A percentile compares a stretch with the other conserved stretches of the same genome.
phyloP scores from a whole-genome alignment of 2,329 filamentous ascomycete genomes.

The Aplosporella prunicola region DNA sequence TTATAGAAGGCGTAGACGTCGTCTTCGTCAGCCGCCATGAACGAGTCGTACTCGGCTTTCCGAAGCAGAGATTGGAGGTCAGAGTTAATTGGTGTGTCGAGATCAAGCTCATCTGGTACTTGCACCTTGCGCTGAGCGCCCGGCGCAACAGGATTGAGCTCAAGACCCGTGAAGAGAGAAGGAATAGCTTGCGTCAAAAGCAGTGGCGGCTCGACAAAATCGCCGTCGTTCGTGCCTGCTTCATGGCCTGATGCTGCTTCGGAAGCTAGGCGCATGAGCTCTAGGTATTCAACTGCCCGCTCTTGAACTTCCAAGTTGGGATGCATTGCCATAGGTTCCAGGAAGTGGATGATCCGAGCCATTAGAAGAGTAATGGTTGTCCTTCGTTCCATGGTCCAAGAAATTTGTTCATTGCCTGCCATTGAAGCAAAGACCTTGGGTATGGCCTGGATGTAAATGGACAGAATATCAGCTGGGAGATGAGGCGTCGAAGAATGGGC shows the following conservation, averaged over 20 bases:
- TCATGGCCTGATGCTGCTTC: conserved; percentile 68
- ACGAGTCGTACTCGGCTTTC: conserved; percentile 37
- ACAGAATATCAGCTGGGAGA: conserved; percentile 57
- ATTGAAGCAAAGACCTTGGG: conserved; percentile 76
- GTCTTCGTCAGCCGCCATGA: conserved; percentile 30
- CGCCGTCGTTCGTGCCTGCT: conserved; percentile 46
- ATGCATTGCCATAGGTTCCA: conserved; percentile 71
- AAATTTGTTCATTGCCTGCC: conserved; percentile 52
- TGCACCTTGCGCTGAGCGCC: conserved; percentile 83
- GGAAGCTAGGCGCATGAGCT: conserved; percentile 75
- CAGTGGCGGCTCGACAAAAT: conserved; percentile 67
- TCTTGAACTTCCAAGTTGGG: conserved; percentile 92
- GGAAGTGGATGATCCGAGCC: conserved; percentile 68
- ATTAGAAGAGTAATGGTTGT: conserved; percentile 67
- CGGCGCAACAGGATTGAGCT: conserved; percentile 80
- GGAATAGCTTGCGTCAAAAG: conserved; percentile 87
- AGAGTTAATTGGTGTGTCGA: conserved; percentile 73
- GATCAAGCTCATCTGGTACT: conserved; percentile 61
- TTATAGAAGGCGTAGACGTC: conserved; percentile 39
- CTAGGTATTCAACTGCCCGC: conserved; percentile 82
- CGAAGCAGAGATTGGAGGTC: conserved; percentile 59
- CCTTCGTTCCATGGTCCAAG: conserved; percentile 66
- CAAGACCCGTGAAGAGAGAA: conserved; percentile 73
- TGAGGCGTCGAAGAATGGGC: conserved; percentile 55
- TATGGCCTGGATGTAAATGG: conserved; percentile 71